Conservation (phyloP, 345 rosid species). For the Salix koriyanagi region DNA sequence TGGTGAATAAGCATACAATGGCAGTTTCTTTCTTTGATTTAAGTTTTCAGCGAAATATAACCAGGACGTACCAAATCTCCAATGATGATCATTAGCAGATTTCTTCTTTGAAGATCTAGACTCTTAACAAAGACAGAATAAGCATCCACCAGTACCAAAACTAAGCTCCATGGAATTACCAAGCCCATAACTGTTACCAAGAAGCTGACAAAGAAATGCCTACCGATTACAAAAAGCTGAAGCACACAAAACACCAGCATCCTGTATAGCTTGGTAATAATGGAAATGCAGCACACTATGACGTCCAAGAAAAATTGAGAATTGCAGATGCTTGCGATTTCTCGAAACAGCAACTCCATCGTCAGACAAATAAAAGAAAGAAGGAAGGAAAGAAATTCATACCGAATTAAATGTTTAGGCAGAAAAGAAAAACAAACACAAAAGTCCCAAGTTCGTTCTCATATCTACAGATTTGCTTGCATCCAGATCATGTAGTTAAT, state of each 20-base stretch:
- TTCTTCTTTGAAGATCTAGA: slow-evolving; percentile 42
- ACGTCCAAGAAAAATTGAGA: neutral
- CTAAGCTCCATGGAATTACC: slow-evolving; percentile 60
- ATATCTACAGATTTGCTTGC: neutral
- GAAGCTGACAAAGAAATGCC: slow-evolving; percentile 36
- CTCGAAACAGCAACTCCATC: too few relatives aligned
- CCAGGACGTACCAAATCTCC: slow-evolving; percentile 53
- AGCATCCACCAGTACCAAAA: slow-evolving; percentile 49
- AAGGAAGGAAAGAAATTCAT: too few relatives aligned
- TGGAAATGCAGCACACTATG: too few relatives aligned
- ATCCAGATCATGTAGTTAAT: neutral
- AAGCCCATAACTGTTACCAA: slow-evolving; percentile 67
- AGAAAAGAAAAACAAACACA: too few relatives aligned
- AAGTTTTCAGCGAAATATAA: neutral
- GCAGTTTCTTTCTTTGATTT: neutral
- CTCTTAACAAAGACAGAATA: slow-evolving; percentile 42
- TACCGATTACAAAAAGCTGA: neutral
- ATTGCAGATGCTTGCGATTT: neutral
- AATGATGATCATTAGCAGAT: slow-evolving; percentile 36
- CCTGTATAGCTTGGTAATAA: neutral
- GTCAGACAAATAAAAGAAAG: too few relatives aligned
- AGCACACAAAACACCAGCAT: neutral
- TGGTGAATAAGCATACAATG: neutral
- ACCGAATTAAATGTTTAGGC: too few relatives aligned
- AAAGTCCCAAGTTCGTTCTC: too few relatives aligned